Base-by-base conservation (phyloP, 2,329 filamentous ascomycete species). In the Thelonectria blattea region DNA sequence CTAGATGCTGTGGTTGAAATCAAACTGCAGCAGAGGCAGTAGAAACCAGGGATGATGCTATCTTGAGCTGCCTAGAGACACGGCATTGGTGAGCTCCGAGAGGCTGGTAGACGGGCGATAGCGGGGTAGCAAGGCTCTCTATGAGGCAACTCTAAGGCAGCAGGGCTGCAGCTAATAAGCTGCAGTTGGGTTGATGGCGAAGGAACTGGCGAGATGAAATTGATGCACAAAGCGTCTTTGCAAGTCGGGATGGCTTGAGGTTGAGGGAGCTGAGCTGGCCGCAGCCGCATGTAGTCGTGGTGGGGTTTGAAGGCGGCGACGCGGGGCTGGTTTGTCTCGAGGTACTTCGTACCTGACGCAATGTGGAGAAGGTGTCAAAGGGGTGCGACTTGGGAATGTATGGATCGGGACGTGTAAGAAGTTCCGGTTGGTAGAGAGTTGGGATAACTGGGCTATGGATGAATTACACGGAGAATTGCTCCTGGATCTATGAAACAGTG, bases 31-130 rank as follows among this genome's bases (percentile, higher is more conserved):
- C 39, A 61, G 20, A 30, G 49, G 34, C 37, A 51, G 30, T 9
- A 34, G 32, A 42, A 18, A 47, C 27, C 37, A 32, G 41, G 34
- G 52, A 59, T 61, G 61, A 61, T 69, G 65, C 56, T 70, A 62
- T 70, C 60, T 62, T 41, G 56, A 47, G 39, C 54, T 60, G 48
- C 48, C 42, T 52, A 32, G 55, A 53, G 53, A 37, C n/a, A 10
- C 6, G n/a, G 60, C 45, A 62, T 24, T 41, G 54, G 52, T 30
- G 42, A 60, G 54, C 50, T 65, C 22, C 27, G 39, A 50, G 43
- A 34, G 53, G 56, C 42, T 37, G 53, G 51, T 39, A 41, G 57
- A 46, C 51, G 51, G 49, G 46, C 59, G 58, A 60, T 62, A 49
- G 41, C 48, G 17, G 18, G 47, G 46, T 18, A 32, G 30, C 9